Base-by-base conservation (phyloP, 1,284 basidiomycete species). In the Marasmius tenuissimus region DNA sequence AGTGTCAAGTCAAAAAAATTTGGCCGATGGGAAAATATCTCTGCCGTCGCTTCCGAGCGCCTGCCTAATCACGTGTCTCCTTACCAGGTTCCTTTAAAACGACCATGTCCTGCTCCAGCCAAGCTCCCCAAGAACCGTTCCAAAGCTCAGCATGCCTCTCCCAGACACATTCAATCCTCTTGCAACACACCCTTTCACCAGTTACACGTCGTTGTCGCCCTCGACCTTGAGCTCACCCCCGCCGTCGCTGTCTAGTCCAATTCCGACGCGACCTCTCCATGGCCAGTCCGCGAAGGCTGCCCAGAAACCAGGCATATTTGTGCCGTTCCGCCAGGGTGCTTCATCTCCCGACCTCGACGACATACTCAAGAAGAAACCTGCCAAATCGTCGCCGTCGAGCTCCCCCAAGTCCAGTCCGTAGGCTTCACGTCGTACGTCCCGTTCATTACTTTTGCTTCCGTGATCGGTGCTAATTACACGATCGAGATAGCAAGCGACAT, bases 101-200 rank as follows among this genome's bases (percentile, higher is more conserved):
- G 38, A 47, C 22, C 3, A 11, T 55, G 50, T 62, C 12, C 52
- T 50, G 33, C 53, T 20, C 8, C 38, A 58, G 54, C 59, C 27
- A 27, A 27, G 27, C 27, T 27, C 2, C 27, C 27, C 27, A 27
- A 27, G 27, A 27, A 27, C 27, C 27, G 27, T 58, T 51, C 45
- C 55, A 33, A 48, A 65, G 57, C 61, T 59, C 38, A 42, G 49
- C 22, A 60, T 56, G 7, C 51, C 67, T 61, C 63, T 68, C 49
- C 57, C 65, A 60, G 37, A 47, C 49, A 58, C 66, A 50, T 71
- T 71, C 55, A 52, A 70, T 58, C 70, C 69, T 10, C 63, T 68
- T 45, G 69, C 67, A 3, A 66, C 64, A 0, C 69, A 71, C 56
- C 69, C 68, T 14, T 71, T 69, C 63, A 70, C 69, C 2, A 65